Conservation (phyloP, 1,284 basidiomycete genomes). For the Microbotryomycetes sp. region DNA sequence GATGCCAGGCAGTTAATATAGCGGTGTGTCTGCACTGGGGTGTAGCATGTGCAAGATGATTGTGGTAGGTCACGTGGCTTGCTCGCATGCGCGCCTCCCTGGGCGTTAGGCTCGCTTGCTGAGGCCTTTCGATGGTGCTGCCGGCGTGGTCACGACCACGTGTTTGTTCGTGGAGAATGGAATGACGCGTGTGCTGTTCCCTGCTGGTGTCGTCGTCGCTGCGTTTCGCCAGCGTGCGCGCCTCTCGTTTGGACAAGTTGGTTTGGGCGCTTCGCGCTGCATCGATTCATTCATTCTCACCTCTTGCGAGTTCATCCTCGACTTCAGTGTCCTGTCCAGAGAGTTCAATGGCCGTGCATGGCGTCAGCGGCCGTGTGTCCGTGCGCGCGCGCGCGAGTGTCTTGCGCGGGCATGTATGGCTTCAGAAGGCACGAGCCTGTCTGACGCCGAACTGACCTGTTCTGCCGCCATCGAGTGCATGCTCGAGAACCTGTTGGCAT, state of each 20-base stretch:
- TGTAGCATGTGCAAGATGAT: too few relatives aligned
- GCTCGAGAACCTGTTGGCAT: constrained; percentile 92
- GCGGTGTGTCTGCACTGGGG: too few relatives aligned
- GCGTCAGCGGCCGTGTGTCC: not conserved
- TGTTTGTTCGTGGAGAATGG: too few relatives aligned
- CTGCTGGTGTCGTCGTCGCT: too few relatives aligned
- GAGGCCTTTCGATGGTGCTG: too few relatives aligned
- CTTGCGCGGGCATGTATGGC: not conserved
- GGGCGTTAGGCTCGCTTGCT: too few relatives aligned
- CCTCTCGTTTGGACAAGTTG: not conserved
- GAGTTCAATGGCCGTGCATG: not conserved
- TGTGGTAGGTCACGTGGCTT: not conserved
- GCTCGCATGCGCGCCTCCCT: too few relatives aligned
- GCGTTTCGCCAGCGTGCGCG: not conserved
- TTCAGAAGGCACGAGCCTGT: not conserved
- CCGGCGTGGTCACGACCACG: too few relatives aligned
- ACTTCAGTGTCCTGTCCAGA: constrained; percentile 72
- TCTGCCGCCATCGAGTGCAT: constrained; percentile 97
- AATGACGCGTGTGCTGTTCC: too few relatives aligned
- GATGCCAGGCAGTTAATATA: not conserved
- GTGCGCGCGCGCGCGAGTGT: not conserved
- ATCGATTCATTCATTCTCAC: constrained; percentile 47
- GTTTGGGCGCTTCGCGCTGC: too few relatives aligned
- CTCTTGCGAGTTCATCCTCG: constrained; percentile 91
- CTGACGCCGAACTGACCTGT: constrained; percentile 45